These are phyloP conservation scores for Rhizopus sp. DNA, from an alignment of 371 early-diverging fungal genomes.

Conservation along the genomic window DNA sequence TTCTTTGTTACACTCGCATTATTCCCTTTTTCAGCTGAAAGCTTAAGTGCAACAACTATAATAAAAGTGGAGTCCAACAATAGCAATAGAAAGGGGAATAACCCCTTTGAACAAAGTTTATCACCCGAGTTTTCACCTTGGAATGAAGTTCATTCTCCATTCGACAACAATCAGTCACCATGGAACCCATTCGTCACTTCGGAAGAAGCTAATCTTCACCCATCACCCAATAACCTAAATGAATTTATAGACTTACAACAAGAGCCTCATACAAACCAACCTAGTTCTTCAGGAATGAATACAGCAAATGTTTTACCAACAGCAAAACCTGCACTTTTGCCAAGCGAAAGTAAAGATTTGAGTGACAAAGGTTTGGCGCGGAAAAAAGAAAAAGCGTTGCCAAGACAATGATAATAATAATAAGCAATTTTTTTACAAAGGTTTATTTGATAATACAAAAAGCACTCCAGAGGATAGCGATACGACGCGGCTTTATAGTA, in stretches of 20 bases:
- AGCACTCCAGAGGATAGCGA: constrained; percentile 6
- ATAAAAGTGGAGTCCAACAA: constrained; percentile 21
- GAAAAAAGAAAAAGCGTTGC: not conserved
- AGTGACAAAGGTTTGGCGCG: constrained; percentile 6
- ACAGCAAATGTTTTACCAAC: not conserved
- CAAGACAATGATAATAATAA: not conserved
- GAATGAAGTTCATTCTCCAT: constrained; percentile 6
- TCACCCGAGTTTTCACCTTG: constrained; percentile 11
- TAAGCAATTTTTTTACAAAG: not conserved
- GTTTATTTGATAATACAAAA: constrained; percentile 17
- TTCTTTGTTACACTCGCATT: constrained; percentile 20
- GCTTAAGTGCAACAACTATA: not conserved
- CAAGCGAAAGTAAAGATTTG: not conserved
- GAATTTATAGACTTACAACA: constrained; percentile 30
- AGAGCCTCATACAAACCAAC: constrained; percentile 7
- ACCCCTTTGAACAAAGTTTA: constrained; percentile 21
- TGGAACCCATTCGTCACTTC: constrained; percentile 22
- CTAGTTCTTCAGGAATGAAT: constrained; percentile 5
- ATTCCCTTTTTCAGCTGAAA: not conserved
- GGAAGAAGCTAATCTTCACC: constrained; percentile 5
- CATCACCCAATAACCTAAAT: constrained; percentile 18
- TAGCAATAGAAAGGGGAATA: constrained; percentile 11
- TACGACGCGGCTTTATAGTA: not conserved
- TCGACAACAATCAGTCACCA: constrained; percentile 14
- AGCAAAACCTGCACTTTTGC: constrained; percentile 3